Evolutionary conservation across 2,329 filamentous ascomycete genomes (phyloP).

Genomic region (Penicillium sp.): DNA sequence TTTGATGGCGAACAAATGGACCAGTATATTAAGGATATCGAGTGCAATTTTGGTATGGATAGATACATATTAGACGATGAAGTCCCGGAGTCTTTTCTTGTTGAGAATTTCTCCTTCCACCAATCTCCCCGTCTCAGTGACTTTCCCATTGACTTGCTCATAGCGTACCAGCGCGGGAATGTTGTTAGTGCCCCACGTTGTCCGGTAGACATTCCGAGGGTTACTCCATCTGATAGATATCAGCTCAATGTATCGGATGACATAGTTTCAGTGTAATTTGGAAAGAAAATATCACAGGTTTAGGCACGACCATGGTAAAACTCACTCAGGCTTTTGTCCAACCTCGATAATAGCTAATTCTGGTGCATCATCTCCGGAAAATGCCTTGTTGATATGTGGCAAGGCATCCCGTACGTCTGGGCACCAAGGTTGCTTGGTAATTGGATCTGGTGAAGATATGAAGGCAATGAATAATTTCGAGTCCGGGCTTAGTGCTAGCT

Average conservation of each 20-base stretch:
- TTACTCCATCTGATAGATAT: slow-evolving; percentile 36
- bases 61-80: slow-evolving; percentile 19
- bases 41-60: not conserved
- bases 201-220: slow-evolving; percentile 36
- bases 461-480: slow-evolving; percentile 40
- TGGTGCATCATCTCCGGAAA: slow-evolving; percentile 27
- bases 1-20: too few relatives aligned
- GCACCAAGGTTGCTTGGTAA: slow-evolving; percentile 42
- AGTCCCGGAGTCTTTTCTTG: slow-evolving; percentile 20
- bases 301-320: not conserved
- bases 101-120: slow-evolving; percentile 37
- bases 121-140: slow-evolving; percentile 34
- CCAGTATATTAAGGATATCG: too few relatives aligned
- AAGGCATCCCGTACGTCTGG: slow-evolving; percentile 43
- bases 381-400: slow-evolving; percentile 35
- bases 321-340: slow-evolving; percentile 38
- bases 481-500: slow-evolving; percentile 14
- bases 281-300: not conserved
- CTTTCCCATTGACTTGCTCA: slow-evolving; percentile 31
- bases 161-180: slow-evolving; percentile 41
- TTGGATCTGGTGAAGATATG: slow-evolving; percentile 37
- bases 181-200: slow-evolving; percentile 36
- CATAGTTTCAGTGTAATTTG: not conserved
- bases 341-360: slow-evolving; percentile 35
- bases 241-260: not conserved